Percentiles rank a stretch among this genome's conserved stretches.
Conservation (phyloP, 2,329 filamentous ascomycete species). For the Pestalotiopsis sp. region DNA sequence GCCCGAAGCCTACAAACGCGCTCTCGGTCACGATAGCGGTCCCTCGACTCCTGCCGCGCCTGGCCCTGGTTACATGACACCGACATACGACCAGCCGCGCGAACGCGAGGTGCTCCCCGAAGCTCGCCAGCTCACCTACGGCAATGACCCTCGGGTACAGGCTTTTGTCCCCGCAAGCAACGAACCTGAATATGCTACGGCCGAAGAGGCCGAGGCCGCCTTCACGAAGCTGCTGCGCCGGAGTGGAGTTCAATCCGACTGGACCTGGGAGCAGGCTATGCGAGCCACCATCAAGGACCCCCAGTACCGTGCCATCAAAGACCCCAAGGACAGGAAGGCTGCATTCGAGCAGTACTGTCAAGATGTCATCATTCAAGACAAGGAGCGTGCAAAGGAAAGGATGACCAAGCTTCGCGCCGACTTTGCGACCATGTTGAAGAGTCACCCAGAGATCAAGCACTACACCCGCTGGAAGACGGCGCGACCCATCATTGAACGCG, state of each 20-base stretch:
- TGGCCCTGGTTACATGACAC: slow-evolving; percentile 37
- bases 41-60: slow-evolving; percentile 46
- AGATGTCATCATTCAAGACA: slow-evolving; percentile 88
- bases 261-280: slow-evolving; percentile 90
- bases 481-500: slow-evolving; percentile 88
- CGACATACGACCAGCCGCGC: slow-evolving; percentile 34
- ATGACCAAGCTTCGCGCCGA: slow-evolving; percentile 89
- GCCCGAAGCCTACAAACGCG: slow-evolving; percentile 79
- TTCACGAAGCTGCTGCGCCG: slow-evolving; percentile 90
- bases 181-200: slow-evolving; percentile 77
- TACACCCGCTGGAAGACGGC: slow-evolving; percentile 98
- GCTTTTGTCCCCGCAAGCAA: slow-evolving; percentile 64
- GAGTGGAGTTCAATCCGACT: slow-evolving; percentile 85
- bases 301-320: slow-evolving; percentile 90
- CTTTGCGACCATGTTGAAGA: slow-evolving; percentile 94
- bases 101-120: slow-evolving; percentile 47
- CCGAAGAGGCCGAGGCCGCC: slow-evolving; percentile 89
- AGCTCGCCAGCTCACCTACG: slow-evolving; percentile 60
- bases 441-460: slow-evolving; percentile 95
- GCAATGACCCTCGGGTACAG: slow-evolving; percentile 58
- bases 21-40: slow-evolving; percentile 62
- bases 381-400: slow-evolving; percentile 91
- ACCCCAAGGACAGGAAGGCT: slow-evolving; percentile 85
- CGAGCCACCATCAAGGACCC: slow-evolving; percentile 85
- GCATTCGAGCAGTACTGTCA: slow-evolving; percentile 95